phyloP scores from a whole-genome alignment of 2,329 filamentous ascomycete genomes.

The Neonectria faginata region DNA sequence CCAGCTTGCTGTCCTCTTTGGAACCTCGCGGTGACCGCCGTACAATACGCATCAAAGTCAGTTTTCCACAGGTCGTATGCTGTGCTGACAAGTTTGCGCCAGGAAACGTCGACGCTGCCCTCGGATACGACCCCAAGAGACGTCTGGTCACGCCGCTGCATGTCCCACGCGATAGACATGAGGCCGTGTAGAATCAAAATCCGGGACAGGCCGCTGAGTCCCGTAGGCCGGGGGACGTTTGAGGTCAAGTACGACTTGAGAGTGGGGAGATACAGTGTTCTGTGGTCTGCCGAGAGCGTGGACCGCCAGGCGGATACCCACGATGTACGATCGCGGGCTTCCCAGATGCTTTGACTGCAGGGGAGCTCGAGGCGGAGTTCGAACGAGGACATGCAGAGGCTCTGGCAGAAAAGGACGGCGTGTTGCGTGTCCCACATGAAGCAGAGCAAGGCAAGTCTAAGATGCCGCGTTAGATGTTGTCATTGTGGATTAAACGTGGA shows the following conservation, averaged over 20 bases:
- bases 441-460: slow-evolving; percentile 66
- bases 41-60: slow-evolving; percentile 67
- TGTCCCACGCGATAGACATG: slow-evolving; percentile 72
- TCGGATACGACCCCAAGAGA: slow-evolving; percentile 59
- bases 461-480: slow-evolving; percentile 9
- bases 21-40: slow-evolving; percentile 31
- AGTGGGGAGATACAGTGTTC: slow-evolving; percentile 58
- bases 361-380: slow-evolving; percentile 69
- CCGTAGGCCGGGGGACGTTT: slow-evolving; percentile 49
- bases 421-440: slow-evolving; percentile 77
- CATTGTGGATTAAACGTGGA: neutral
- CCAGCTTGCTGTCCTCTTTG: slow-evolving; percentile 4
- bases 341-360: slow-evolving; percentile 67
- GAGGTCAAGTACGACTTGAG: slow-evolving; percentile 68
- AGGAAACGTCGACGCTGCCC: slow-evolving; percentile 43
- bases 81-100: slow-evolving; percentile 62
- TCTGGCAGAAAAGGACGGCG: slow-evolving; percentile 73
- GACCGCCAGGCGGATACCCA: slow-evolving; percentile 58
- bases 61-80: slow-evolving; percentile 69
- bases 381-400: slow-evolving; percentile 74
- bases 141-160: slow-evolving; percentile 71
- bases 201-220: slow-evolving; percentile 64
- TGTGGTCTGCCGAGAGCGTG: slow-evolving; percentile 23
- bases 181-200: slow-evolving; percentile 69
- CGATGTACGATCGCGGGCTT: slow-evolving; percentile 63